These are phyloP conservation scores for Omphalotus olearius DNA, from an alignment of 1,284 basidiomycete species.

Conservation along the genomic window DNA sequence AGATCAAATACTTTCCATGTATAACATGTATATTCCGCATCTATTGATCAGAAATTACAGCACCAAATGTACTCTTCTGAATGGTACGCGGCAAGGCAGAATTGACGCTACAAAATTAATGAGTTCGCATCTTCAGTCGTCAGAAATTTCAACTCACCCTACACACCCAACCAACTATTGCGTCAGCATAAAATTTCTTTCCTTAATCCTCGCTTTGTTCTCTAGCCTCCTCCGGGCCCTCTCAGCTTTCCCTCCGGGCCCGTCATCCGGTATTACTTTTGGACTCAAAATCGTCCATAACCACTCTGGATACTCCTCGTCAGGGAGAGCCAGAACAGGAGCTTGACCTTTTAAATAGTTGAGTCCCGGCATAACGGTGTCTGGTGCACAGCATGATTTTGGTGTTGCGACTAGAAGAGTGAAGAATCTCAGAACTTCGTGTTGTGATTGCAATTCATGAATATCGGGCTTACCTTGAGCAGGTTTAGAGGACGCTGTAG, in stretches of 20 bases:
- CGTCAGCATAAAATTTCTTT: constrained; percentile 75
- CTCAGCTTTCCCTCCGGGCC: constrained; percentile 66
- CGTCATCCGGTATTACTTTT: constrained; percentile 58
- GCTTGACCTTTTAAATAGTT: constrained; percentile 83
- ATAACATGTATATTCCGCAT: too few species aligned
- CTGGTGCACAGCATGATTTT: constrained; percentile 59
- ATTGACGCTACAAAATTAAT: too few species aligned
- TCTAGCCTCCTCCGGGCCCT: constrained; percentile 54
- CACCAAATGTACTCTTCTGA: too few species aligned
- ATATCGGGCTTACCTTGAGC: too few species aligned
- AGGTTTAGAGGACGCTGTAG: too few species aligned
- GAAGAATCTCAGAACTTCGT: too few species aligned
- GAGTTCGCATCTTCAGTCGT: too few species aligned
- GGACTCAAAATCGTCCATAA: constrained; percentile 76
- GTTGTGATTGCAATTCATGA: too few species aligned
- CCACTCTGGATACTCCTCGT: constrained; percentile 89
- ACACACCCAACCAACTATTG: constrained; percentile 34
- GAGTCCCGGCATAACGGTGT: constrained; percentile 73
- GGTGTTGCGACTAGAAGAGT: background rate
- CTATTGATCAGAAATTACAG: too few species aligned
- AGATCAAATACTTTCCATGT: too few species aligned
- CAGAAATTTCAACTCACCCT: too few species aligned
- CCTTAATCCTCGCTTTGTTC: constrained; percentile 65
- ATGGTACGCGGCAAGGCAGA: too few species aligned
- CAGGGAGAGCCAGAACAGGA: constrained; percentile 75